Conservation (phyloP, 371 early-diverging fungal genomes). For the Mucor circinelloides region DNA sequence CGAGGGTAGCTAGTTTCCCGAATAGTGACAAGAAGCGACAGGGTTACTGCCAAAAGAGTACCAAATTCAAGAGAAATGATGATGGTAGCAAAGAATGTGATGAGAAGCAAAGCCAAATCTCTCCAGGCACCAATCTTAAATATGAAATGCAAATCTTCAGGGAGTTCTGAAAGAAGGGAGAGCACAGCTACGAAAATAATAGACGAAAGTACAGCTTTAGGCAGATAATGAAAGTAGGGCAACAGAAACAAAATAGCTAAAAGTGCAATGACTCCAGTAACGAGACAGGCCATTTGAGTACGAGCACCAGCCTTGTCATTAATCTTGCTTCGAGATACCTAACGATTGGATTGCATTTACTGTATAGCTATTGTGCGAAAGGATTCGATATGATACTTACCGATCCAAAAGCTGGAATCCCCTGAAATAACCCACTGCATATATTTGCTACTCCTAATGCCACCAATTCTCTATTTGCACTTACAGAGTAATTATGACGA, state of each 20-base stretch:
- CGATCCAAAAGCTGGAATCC: constrained; percentile 91
- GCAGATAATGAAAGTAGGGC: constrained; percentile 85
- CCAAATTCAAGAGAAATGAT: constrained; percentile 90
- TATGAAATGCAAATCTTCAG: constrained; percentile 84
- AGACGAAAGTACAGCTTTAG: constrained; percentile 81
- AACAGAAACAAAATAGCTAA: constrained; percentile 79
- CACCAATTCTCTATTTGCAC: constrained; percentile 93
- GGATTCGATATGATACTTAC: constrained; percentile 26
- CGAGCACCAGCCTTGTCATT: constrained; percentile 87
- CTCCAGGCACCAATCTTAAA: constrained; percentile 83
- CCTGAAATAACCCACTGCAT: constrained; percentile 79
- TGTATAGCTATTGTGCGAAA: background rate
- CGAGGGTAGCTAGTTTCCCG: constrained; percentile 87
- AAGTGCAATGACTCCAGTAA: constrained; percentile 74
- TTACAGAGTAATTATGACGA: constrained; percentile 85
- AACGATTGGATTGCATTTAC: background rate
- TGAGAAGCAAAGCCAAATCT: constrained; percentile 76
- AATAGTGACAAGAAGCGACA: constrained; percentile 87
- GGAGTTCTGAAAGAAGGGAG: constrained; percentile 76
- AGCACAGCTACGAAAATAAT: constrained; percentile 89
- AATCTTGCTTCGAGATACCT: constrained; percentile 85
- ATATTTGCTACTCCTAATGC: constrained; percentile 89
- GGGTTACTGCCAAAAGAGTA: constrained; percentile 82
- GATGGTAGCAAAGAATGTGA: constrained; percentile 85
- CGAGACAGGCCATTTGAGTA: constrained; percentile 88